phyloP scores from a whole-genome alignment of 2,329 filamentous ascomycete species.

The Fusarium albidum region DNA sequence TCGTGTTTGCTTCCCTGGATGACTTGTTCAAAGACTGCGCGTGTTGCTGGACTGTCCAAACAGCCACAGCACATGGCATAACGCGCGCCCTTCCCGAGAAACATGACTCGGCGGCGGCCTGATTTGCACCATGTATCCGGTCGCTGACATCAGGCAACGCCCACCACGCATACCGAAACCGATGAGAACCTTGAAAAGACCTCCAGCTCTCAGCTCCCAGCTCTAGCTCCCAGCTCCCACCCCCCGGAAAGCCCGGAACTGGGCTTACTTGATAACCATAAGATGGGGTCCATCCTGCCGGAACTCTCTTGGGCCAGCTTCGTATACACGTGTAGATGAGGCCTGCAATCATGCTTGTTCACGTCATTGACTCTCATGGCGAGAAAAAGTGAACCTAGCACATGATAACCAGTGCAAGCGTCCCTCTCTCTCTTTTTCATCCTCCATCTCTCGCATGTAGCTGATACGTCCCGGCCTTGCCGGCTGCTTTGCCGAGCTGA shows the following conservation, averaged over 20 bases:
- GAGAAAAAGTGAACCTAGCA: background rate
- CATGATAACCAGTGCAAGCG: background rate
- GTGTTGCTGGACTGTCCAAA: background rate
- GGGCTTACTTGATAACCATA: conserved; percentile 24
- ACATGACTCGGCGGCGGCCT: conserved; percentile 4
- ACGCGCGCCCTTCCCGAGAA: background rate
- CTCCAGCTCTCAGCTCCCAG: background rate
- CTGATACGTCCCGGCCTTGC: background rate
- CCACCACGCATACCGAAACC: conserved; percentile 4
- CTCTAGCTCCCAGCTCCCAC: background rate
- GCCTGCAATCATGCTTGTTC: conserved; percentile 1
- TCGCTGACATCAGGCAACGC: conserved; percentile 12
- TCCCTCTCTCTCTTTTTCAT: conserved; percentile 3
- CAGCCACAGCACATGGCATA: background rate
- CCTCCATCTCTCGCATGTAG: conserved; percentile 6
- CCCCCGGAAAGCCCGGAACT: conserved; percentile 31
- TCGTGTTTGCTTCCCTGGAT: background rate
- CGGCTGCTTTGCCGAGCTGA: conserved; percentile 14
- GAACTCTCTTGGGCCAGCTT: background rate
- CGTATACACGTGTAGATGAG: background rate
- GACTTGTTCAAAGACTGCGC: background rate
- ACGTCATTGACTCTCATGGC: conserved; percentile 21
- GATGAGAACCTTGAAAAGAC: conserved; percentile 2
- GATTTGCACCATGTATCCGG: conserved; percentile 6
- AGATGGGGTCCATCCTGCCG: conserved; percentile 1